Conservation (phyloP, 73 alveolate species). For the Stentor coeruleus region DNA sequence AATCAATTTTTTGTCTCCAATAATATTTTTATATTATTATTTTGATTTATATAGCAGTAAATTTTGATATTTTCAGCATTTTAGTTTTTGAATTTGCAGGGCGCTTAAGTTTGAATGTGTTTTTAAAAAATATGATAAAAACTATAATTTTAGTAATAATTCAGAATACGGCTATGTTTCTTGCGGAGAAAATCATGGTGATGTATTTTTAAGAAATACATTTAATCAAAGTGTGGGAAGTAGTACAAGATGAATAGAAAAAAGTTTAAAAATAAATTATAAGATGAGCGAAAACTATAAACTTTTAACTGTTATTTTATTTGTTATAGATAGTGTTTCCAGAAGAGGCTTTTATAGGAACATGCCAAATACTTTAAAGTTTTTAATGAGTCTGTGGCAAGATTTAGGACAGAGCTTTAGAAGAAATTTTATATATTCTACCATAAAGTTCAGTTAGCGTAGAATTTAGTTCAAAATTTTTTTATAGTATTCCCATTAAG, state of each 20-base stretch:
- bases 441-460: too few species aligned
- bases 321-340: slow-evolving; percentile 15
- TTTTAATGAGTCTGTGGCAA: not conserved
- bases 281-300: not conserved
- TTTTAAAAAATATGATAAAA: too few species aligned
- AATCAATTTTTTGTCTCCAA: too few species aligned
- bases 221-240: too few species aligned
- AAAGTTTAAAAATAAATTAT: not conserved
- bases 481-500: too few species aligned
- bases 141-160: not conserved
- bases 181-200: not conserved
- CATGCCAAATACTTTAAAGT: slow-evolving; percentile 13
- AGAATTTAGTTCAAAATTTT: too few species aligned
- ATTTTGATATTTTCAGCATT: too few species aligned
- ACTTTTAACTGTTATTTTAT: slow-evolving; percentile 25
- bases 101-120: too few species aligned
- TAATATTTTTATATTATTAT: too few species aligned
- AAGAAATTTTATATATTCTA: not conserved
- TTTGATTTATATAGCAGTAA: too few species aligned
- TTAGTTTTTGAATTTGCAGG: too few species aligned
- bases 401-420: not conserved
- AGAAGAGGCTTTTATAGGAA: not conserved
- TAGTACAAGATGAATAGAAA: not conserved
- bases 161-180: not conserved
- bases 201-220: not conserved